phyloP scores from a whole-genome alignment of 2,329 filamentous ascomycete species.

The Rutstroemia sydowiana region DNA sequence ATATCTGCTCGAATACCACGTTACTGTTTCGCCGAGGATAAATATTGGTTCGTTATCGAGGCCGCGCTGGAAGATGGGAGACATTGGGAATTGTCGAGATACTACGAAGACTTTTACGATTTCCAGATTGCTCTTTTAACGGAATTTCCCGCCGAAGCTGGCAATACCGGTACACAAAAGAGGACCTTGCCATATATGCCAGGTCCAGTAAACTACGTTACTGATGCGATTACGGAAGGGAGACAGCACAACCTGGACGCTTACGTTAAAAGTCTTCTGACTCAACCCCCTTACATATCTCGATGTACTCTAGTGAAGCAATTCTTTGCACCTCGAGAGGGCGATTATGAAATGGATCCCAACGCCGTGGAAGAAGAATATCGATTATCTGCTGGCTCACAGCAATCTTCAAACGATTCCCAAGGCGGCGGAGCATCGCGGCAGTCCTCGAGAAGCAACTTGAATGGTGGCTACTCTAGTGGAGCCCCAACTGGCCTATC shows the following conservation, averaged over 20 bases:
- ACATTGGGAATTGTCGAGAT: conserved; percentile 86
- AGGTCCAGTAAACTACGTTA: conserved; percentile 93
- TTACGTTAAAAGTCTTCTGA: conserved; percentile 87
- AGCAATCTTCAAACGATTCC: conserved; percentile 58
- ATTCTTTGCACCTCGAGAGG: conserved; percentile 83
- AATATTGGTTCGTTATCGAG: conserved; percentile 98
- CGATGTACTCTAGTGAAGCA: conserved; percentile 77
- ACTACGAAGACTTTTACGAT: conserved; percentile 98
- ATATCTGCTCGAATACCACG: conserved; percentile 78
- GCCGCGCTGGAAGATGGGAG: conserved; percentile 82
- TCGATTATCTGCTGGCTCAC: conserved; percentile 63
- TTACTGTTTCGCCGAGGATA: conserved; percentile 94
- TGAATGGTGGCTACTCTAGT: conserved; percentile 49
- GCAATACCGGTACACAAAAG: conserved; percentile 70
- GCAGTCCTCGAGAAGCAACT: conserved; percentile 58
- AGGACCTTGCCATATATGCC: conserved; percentile 95
- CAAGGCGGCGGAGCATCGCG: conserved; percentile 52
- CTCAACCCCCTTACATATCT: conserved; percentile 77
- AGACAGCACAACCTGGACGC: conserved; percentile 88
- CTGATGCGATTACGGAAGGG: conserved; percentile 93
- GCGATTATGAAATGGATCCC: conserved; percentile 87
- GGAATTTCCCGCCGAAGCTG: conserved; percentile 86
- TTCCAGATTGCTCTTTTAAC: conserved; percentile 94
- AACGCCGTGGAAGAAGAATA: conserved; percentile 60
- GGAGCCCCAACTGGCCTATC: conserved; percentile 47